Conservation (phyloP, 179 eudicot genomes). For the Sideroxylon spinosum region DNA sequence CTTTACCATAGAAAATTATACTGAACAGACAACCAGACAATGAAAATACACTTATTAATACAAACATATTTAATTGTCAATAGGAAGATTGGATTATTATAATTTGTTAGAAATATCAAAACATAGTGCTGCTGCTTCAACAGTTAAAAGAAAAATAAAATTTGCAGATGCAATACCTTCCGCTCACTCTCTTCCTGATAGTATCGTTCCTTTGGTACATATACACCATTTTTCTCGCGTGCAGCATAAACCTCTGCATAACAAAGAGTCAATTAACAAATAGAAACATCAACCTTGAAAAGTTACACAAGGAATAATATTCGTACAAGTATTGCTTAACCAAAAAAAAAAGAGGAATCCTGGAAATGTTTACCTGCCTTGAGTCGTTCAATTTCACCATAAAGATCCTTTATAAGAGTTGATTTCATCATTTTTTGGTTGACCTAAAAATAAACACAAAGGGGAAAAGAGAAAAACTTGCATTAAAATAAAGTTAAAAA, state of each 20-base stretch:
- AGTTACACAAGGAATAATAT: background rate
- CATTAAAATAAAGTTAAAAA: background rate
- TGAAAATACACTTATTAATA: background rate
- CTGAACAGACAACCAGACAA: background rate
- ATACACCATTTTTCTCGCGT: slow-evolving; percentile 94
- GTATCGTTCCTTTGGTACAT: slow-evolving; percentile 94
- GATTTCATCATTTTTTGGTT: slow-evolving; percentile 99
- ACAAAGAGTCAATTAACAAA: background rate
- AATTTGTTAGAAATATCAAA: background rate
- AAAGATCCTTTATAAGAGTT: slow-evolving; percentile 90
- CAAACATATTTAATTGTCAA: background rate
- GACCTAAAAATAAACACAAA: slow-evolving; percentile 38
- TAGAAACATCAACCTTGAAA: background rate
- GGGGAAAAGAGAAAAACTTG: background rate
- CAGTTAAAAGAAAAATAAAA: slow-evolving; percentile 10
- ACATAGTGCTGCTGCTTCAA: background rate
- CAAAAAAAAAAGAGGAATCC: slow-evolving; percentile 11
- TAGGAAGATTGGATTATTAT: background rate
- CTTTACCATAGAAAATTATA: background rate
- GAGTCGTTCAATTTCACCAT: slow-evolving; percentile 90
- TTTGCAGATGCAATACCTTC: slow-evolving; percentile 49
- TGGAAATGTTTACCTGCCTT: slow-evolving; percentile 51
- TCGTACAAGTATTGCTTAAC: background rate
- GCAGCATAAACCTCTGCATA: slow-evolving; percentile 90
- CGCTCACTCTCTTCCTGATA: slow-evolving; percentile 88